Conservation (phyloP, 1,284 basidiomycete genomes). For the Trametes polyzona region DNA sequence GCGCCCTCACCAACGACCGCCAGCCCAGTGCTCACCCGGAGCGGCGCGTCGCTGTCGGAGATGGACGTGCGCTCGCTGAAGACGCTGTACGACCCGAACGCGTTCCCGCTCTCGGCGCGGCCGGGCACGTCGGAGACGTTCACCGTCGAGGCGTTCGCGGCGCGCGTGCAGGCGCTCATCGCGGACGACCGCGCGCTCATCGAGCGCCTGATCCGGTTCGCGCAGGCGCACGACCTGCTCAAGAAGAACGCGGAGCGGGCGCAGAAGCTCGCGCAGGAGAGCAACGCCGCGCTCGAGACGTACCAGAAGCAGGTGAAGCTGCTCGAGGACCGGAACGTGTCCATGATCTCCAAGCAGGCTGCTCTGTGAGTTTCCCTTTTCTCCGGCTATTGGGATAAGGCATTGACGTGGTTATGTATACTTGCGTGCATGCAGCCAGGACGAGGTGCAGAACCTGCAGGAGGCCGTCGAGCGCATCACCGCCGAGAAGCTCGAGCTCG, state of each 20-base stretch:
- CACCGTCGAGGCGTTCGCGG: conserved; percentile 72
- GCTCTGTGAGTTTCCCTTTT: conserved; percentile 52
- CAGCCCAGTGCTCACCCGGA: conserved; percentile 40
- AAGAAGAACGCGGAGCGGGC: conserved; percentile 91
- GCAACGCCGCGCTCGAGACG: conserved; percentile 75
- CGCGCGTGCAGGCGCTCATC: conserved; percentile 78
- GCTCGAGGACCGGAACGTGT: conserved; percentile 74
- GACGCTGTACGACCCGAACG: conserved; percentile 60
- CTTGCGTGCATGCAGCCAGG: conserved; percentile 50
- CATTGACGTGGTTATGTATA: conserved; percentile 11
- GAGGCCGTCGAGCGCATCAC: conserved; percentile 60
- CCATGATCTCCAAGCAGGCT: conserved; percentile 52
- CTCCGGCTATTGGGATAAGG: too few species aligned
- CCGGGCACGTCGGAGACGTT: conserved; percentile 43
- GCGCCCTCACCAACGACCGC: conserved; percentile 38
- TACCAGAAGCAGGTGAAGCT: conserved; percentile 86
- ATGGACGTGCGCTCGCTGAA: conserved; percentile 81
- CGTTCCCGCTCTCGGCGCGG: conserved; percentile 40
- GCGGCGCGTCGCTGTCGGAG: conserved; percentile 66
- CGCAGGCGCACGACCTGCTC: conserved; percentile 83
- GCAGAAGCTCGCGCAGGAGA: conserved; percentile 86
- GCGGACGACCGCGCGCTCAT: conserved; percentile 82
- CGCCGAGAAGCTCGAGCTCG: conserved; percentile 69
- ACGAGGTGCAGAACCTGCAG: conserved; percentile 70
- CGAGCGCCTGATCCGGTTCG: conserved; percentile 81